Evolutionary conservation across 768 basidiomycete genomes (phyloP), one percentile per base, ranked within the genome.

Genomic region (Termitomyces heimii): DNA sequence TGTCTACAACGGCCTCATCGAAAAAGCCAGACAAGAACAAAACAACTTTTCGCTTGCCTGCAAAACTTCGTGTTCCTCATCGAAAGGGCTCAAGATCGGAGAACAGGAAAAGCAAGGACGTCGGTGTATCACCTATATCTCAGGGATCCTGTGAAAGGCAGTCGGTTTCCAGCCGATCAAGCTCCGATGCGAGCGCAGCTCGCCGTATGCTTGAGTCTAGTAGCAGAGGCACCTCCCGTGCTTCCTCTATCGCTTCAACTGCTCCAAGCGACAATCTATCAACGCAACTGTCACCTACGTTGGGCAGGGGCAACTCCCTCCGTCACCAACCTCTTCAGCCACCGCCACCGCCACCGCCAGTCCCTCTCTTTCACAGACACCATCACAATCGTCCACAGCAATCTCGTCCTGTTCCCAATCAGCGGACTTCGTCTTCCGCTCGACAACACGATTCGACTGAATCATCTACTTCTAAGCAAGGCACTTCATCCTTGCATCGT

Each of bases 201-300:
- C 68, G 68, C 42, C 69, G 68, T 44, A 60, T 76, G 52, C 69
- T 79, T 9, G 62, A 65, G 18, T 60, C 63, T 26, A 63, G 62
- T 28, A 68, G 66, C 37, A 55, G 55, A 45, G 50, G 71, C 18
- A 70, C 73, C 20, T 82, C 81, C 24, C 71, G 75, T 31, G 68
- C 80, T 10, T 80, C 82, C 5, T 84, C 83, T n/a, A 70, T 82
- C n/a, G 72, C 64, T 3, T 81, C 74, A n/a, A 68, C 60, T 48
- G 65, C 65, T 13, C 64, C 62, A 10, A 73, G 70, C 49, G 73
- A 71, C 39, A 65, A 57, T 34, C 66, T 68, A 24, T 64, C 48
- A 1, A 49, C 47, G 29, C 71, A 66, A 52, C 62, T 65, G 22
- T 73, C 71, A 2, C 73, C 74, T 26, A 70, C 72, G 44, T 53